phyloP scores from a whole-genome alignment of 306 rosid genomes.

The Lathyrus tuberosus region DNA sequence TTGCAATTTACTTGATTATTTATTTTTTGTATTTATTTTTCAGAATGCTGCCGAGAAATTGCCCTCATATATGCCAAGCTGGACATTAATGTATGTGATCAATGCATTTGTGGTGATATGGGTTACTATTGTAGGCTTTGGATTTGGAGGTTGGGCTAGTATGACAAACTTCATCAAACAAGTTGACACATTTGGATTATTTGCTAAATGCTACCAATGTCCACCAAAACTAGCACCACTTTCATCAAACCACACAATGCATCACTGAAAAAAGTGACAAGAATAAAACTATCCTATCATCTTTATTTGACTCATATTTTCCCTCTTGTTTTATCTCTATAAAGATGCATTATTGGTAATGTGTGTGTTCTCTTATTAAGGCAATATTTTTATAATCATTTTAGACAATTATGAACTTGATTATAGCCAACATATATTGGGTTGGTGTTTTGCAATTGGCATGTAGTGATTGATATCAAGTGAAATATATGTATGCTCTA shows the following conservation, averaged over 20 bases:
- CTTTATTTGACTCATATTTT: conserved; percentile 44
- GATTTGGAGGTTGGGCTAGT: conserved; percentile 99
- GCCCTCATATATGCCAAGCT: conserved; percentile 66
- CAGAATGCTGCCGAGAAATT: conserved; percentile 94
- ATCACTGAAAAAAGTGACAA: conserved; percentile 46
- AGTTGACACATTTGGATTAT: conserved; percentile 80
- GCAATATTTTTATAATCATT: conserved; percentile 30
- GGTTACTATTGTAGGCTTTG: conserved; percentile 79
- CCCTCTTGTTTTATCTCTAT: conserved; percentile 32
- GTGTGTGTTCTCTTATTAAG: conserved; percentile 46
- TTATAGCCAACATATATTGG: conserved; percentile 28
- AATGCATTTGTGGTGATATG: conserved; percentile 79
- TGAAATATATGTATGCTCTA: conserved; percentile 23
- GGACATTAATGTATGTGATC: conserved; percentile 68
- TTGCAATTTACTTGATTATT: background rate
- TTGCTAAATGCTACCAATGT: conserved; percentile 94
- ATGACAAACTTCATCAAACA: conserved; percentile 84
- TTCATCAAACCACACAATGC: conserved; percentile 48
- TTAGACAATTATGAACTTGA: conserved; percentile 31
- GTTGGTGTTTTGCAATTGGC: conserved; percentile 38
- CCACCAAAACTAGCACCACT: conserved; percentile 38
- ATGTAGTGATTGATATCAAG: conserved; percentile 27
- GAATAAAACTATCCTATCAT: conserved; percentile 9
- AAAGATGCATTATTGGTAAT: conserved; percentile 34
- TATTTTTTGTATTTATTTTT: too few relatives aligned